phyloP scores from a whole-genome alignment of 2,329 filamentous ascomycete species.

The Ophiostoma tasmaniense region DNA sequence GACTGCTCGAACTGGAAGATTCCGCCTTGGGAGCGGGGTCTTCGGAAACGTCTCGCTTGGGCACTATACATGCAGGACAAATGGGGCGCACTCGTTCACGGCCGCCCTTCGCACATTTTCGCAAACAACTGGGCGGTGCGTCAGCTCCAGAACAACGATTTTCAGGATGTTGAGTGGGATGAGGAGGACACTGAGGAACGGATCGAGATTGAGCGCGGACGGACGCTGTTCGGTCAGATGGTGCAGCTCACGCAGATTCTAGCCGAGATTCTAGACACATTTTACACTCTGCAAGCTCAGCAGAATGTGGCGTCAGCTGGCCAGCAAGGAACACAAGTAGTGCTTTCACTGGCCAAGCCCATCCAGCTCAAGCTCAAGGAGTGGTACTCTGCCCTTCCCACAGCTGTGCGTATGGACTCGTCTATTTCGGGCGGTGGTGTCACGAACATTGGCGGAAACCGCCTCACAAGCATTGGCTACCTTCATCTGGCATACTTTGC shows the following conservation, averaged over 20 bases:
- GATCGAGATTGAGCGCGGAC: conserved; percentile 57
- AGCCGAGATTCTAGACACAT: conserved; percentile 71
- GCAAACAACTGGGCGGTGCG: conserved; percentile 68
- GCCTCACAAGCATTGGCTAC: conserved; percentile 59
- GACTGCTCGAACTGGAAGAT: conserved; percentile 56
- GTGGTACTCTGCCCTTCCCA: conserved; percentile 66
- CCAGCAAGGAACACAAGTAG: conserved; percentile 60
- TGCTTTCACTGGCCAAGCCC: conserved; percentile 68
- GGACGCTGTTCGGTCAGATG: conserved; percentile 66
- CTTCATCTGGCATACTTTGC: conserved; percentile 90
- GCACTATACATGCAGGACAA: conserved; percentile 57
- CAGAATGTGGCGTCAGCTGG: conserved; percentile 59
- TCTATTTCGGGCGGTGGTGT: conserved; percentile 35
- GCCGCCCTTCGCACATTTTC: conserved; percentile 69
- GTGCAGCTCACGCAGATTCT: conserved; percentile 67
- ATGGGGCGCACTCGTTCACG: conserved; percentile 80
- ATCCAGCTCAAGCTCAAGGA: conserved; percentile 76
- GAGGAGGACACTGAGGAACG: conserved; percentile 54
- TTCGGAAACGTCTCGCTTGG: conserved; percentile 55
- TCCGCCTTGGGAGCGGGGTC: conserved; percentile 53
- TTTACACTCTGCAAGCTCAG: conserved; percentile 73
- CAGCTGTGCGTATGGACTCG: conserved; percentile 56
- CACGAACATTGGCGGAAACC: conserved; percentile 33
- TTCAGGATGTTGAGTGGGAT: conserved; percentile 62
- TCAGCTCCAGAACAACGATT: conserved; percentile 56